A percentile compares a stretch with the other conserved stretches of the same genome.
phyloP scores from a whole-genome alignment of 805 yeast species.

The Nakazawaea ambrosiae region DNA sequence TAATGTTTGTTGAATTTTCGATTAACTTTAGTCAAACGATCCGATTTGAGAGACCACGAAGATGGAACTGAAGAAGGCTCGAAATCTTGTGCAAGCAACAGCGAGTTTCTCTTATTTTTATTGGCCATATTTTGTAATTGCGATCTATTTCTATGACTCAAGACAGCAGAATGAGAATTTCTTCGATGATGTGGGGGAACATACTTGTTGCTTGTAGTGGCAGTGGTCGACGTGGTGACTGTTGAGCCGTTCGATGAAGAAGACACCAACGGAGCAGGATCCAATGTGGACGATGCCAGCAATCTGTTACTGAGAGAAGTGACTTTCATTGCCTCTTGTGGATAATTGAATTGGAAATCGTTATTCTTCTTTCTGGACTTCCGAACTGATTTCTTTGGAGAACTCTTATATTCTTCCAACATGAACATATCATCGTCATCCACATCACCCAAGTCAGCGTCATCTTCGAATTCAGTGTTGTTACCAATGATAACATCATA shows the following conservation, averaged over 20 bases:
- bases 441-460: constrained; percentile 18
- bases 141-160: background rate
- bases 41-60: constrained; percentile 3
- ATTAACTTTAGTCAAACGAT: constrained; percentile 1
- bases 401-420: constrained; percentile 26
- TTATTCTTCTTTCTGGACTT: constrained; percentile 9
- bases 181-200: constrained; percentile 51
- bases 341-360: constrained; percentile 10
- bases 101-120: constrained; percentile 7
- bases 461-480: constrained; percentile 21
- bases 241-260: constrained; percentile 14
- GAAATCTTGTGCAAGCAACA: background rate
- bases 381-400: constrained; percentile 8
- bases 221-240: constrained; percentile 12
- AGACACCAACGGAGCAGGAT: constrained; percentile 3
- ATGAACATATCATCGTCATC: constrained; percentile 30
- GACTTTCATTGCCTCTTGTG: background rate
- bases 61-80: constrained; percentile 10
- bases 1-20: constrained; percentile 6
- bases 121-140: background rate
- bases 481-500: constrained; percentile 13
- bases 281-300: constrained; percentile 16
- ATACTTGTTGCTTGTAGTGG: constrained; percentile 22
- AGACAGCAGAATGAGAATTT: constrained; percentile 17
- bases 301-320: too few relatives aligned